Percentiles rank a stretch among this genome's conserved stretches.
These are phyloP conservation scores for Larix kaempferi DNA, from an alignment of 75 land plant genomes.

Conservation along the genomic window DNA sequence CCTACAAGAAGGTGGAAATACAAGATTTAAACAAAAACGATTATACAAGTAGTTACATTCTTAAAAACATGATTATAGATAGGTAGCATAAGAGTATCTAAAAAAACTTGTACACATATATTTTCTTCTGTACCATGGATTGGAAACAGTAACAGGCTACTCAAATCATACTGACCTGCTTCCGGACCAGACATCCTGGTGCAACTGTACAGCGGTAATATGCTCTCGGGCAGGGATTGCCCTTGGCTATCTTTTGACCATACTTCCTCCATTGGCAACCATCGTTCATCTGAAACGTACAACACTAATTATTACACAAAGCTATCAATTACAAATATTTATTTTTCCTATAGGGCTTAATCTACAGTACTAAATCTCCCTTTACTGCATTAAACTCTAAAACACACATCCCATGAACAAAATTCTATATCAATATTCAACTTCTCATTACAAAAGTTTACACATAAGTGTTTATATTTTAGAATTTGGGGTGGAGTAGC, in stretches of 20 bases:
- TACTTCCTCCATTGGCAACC: slow-evolving; percentile 94
- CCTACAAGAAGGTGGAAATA: slow-evolving; percentile 20
- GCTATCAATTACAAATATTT: not conserved
- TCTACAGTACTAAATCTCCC: too few relatives aligned
- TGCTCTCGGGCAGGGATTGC: slow-evolving; percentile 83
- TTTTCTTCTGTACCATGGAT: too few relatives aligned
- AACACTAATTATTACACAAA: too few relatives aligned
- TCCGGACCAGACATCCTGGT: slow-evolving; percentile 75
- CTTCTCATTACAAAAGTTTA: not conserved
- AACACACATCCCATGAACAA: too few relatives aligned
- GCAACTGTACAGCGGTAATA: slow-evolving; percentile 80
- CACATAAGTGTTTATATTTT: too few relatives aligned
- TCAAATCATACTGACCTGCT: slow-evolving; percentile 39
- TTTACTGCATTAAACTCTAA: too few relatives aligned
- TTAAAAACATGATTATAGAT: too few relatives aligned
- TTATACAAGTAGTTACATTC: not conserved
- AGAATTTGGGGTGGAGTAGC: too few relatives aligned
- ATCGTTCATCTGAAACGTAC: slow-evolving; percentile 58
- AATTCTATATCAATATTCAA: not conserved
- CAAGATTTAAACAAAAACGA: too few relatives aligned
- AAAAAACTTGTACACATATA: too few relatives aligned
- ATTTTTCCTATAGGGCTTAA: not conserved
- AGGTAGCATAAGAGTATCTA: too few relatives aligned
- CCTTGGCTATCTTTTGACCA: slow-evolving; percentile 81
- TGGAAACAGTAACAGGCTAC: not conserved